Base-by-base conservation (phyloP, 2,329 filamentous ascomycete genomes). In the Aspergillus persii region DNA sequence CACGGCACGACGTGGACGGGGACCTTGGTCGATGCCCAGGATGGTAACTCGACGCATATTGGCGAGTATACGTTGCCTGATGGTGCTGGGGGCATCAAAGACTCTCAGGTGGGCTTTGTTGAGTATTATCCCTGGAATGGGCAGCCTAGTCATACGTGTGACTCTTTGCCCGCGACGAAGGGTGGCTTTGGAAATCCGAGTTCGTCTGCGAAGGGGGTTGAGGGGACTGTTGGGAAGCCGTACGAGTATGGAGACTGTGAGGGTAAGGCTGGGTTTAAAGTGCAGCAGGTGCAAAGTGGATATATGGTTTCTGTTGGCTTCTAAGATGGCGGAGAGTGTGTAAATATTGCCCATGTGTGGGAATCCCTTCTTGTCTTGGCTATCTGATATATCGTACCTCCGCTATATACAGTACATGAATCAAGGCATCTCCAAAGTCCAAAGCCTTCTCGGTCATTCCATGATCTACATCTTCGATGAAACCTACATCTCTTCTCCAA, bases 211-310 rank as follows among this genome's bases (percentile, higher is more conserved):
- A 27, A 50, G 9, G 64, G 61, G 6, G 61, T 49, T 4, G 5
- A 47, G 52, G 5, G 50, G 23, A 27, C 18, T 6, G 33, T 69
- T 44, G 31, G 26, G 1, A 59, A 65, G 56, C 65, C 69, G 9
- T 71, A 70, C 61, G 66, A 68, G 54, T 70, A 69, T 54, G 70
- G 70, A 8, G 69, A 71, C 54, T 71, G 69, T 61, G 64, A 61
- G 54, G 68, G 65, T 18, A 44, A 68, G 57, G 68, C 61, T 23
- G 53, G 50, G 8, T 72, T 70, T 41, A 50, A 62, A 44, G 55
- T 64, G 2, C 27, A 47, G 51, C 39, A 58, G 50, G 61, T 54
- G 6, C 39, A 33, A 11, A 53, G 26, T 18, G 63, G 63, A 3
- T 64, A 61, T 53, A 53, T 58, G 51, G 56, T 64, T 56, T 58